Conservation (phyloP, 805 yeast species). For the Debaryomyces maramus region DNA sequence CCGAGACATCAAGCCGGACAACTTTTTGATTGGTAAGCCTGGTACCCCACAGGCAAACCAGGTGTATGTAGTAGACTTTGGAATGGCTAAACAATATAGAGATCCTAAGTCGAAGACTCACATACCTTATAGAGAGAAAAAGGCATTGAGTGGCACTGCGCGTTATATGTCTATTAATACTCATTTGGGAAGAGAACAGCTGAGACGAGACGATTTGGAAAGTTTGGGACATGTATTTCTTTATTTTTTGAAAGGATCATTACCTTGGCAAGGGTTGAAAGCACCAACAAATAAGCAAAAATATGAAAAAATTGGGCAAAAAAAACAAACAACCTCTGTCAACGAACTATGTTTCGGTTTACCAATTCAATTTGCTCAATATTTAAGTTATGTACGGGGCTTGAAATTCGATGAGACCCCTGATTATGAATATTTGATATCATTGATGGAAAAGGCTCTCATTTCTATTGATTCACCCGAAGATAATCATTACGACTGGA, state of each 20-base stretch:
- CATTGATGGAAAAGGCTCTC: constrained; percentile 74
- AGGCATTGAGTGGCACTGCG: constrained; percentile 96
- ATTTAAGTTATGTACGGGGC: constrained; percentile 83
- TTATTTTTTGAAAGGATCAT: constrained; percentile 88
- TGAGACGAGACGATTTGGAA: constrained; percentile 94
- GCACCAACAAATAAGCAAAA: constrained; percentile 98
- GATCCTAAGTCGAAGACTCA: constrained; percentile 95
- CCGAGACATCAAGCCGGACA: constrained; percentile 97
- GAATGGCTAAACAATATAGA: constrained; percentile 97
- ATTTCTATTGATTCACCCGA: constrained; percentile 60
- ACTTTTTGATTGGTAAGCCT: constrained; percentile 90
- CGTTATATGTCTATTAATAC: constrained; percentile 97
- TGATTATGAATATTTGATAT: constrained; percentile 84
- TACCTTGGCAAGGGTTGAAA: constrained; percentile 99
- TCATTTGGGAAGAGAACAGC: constrained; percentile 95
- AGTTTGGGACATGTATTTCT: constrained; percentile 95
- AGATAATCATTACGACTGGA: constrained; percentile 97
- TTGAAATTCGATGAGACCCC: constrained; percentile 93
- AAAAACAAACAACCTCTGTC: constrained; percentile 86
- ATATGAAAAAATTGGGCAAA: constrained; percentile 96
- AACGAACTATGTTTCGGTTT: constrained; percentile 83
- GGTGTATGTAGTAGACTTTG: constrained; percentile 92
- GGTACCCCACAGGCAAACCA: constrained; percentile 79
- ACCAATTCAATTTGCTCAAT: constrained; percentile 92
- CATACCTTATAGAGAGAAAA: constrained; percentile 95